Evolutionary conservation across 179 eudicot species (phyloP), one percentile per base, ranked within the genome.

Genomic region (Patellifolia procumbens): DNA sequence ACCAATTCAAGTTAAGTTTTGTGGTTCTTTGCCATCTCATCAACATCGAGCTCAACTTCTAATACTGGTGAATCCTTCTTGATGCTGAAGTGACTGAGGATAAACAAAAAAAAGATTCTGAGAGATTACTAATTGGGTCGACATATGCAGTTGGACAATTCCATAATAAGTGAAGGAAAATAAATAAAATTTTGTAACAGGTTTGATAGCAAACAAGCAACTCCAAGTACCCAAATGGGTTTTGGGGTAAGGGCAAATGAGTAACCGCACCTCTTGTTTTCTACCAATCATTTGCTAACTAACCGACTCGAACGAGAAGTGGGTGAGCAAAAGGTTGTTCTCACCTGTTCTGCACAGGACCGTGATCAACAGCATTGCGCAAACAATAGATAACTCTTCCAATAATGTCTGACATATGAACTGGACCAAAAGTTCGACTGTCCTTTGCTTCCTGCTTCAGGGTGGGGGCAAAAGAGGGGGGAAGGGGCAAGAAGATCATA

Each of bases 341-440:
- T 75, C 58, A 94, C 98, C 97, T 94, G 85, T 94, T 94, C 63
- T 79, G 85, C 59, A 94, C 91, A 43, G 98, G 97, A 71, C 97
- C 96, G 69, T 94, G 98, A 89, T 92, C 97, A 17, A 91, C 94
- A 45, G 97, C 94, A 46, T 83, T 86, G 76, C 89, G 88, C 80
- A 94, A 83, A 78, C 94, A 89, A 75, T 94, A 94, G 53, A 94
- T 84, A 71, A 82, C 98, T 78, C 98, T 87, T 45, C 98, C 98
- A 70, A 94, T 83, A 61, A 94, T 88, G 83, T 89, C 82, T 35
- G 87, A 76, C 94, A 89, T 88, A n/a, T 88, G 77, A 81, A 94
- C 83, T 3, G 98, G 98, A 20, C 98, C 98, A 75, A 90, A 92
- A 26, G 81, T 79, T 49, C 96, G 84, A 81, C 98, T 94, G 84